Percentiles rank a stretch among this genome's conserved stretches.
Evolutionary conservation across 331 rosid genomes (phyloP).

Genomic region (Cydonia oblonga): DNA sequence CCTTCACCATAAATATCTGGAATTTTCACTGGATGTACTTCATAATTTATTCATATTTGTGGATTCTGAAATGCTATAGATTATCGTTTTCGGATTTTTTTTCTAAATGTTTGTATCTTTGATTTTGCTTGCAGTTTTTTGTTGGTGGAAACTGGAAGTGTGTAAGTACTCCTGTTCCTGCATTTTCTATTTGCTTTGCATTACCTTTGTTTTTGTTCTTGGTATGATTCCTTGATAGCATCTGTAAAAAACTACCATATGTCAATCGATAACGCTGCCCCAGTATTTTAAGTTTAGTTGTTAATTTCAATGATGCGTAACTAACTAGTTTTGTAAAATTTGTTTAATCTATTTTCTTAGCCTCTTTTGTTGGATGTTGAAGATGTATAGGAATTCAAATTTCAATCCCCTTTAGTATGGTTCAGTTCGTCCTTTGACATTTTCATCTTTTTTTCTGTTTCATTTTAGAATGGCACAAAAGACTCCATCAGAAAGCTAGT

Average conservation of each 20-base stretch:
- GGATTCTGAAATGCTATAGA: background rate
- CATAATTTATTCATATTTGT: background rate
- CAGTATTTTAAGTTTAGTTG: background rate
- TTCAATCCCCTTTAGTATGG: background rate
- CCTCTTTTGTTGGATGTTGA: background rate
- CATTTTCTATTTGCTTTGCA: background rate
- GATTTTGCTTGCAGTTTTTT: conserved; percentile 69
- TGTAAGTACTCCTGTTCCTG: conserved; percentile 41
- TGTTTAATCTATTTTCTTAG: background rate
- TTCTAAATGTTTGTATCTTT: conserved; percentile 14
- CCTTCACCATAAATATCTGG: background rate
- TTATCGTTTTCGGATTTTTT: background rate
- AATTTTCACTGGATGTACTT: background rate
- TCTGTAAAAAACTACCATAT: background rate
- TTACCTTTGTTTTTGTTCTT: background rate
- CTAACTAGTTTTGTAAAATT: background rate
- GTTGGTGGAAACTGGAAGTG: conserved; percentile 99
- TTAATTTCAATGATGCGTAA: background rate
- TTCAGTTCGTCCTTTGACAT: background rate
- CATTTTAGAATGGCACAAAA: conserved; percentile 75
- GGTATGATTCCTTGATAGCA: background rate
- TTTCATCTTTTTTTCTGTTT: background rate
- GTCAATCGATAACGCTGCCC: background rate
- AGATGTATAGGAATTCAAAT: background rate
- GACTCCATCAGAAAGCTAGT: conserved; percentile 87